Evolutionary conservation across 108 stramenopile genomes (phyloP), one percentile per base, ranked within the genome.

Genomic region (Fragilaria radians): DNA sequence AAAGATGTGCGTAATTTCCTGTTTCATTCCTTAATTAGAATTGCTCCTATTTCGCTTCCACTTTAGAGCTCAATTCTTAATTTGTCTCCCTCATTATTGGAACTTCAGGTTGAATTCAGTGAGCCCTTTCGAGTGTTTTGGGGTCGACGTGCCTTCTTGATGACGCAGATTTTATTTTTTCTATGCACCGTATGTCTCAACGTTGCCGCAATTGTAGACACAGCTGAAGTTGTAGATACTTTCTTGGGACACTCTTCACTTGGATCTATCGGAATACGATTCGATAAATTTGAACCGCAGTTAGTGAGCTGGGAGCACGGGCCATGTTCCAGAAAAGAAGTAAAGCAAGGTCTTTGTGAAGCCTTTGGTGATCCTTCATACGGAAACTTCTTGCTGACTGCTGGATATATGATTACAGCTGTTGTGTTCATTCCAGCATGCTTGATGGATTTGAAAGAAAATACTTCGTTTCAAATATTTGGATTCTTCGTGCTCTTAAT

Each of bases 271-370:
- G 36, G 36, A 42, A 7, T 42, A 14, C 67, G 58, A 57, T 52
- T 66, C 23, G 36, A 42, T 14, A 42, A 42, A 7, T 14, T 42
- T 42, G 36, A 42, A 11, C 36, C 36, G 7, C 29, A 36, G 2
- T 53, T 52, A 24, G 59, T 70, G 5, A 63, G 57, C 19, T 74
- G 73, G 71, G 57, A 59, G 48, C 66, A 62, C 30, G 36, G 32
- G 22, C 11, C 23, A 19, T 83, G 82, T 52, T 42, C 61, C 4
- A 54, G 67, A 26, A 29, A 70, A 33, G 48, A 53, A 51, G 29
- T 78, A 29, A 24, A 64, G n/a, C n/a, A 54, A 2, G 79, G 79
- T 51, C 61, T 62, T 11, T 85, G 83, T 46, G 60, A 69, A 19
- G 76, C 83, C 5, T 80, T 80, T 63, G 52, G 25, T 4, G 54